phyloP scores from a whole-genome alignment of 305 asterid genomes.

The Fraxinus xanthoxyloides region DNA sequence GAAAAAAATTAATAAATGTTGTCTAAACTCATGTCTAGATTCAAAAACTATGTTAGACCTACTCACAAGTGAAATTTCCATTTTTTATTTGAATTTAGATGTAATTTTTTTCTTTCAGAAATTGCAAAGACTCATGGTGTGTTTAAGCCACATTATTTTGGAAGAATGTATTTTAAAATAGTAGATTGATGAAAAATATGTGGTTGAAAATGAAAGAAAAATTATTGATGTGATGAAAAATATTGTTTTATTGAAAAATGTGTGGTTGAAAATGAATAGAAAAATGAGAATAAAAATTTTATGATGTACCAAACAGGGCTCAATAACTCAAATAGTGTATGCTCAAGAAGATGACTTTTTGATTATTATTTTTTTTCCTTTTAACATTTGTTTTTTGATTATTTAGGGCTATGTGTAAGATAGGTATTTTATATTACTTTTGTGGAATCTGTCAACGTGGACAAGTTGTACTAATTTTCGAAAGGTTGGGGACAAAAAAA shows the following conservation, averaged over 20 bases:
- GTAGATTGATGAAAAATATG: too few species aligned
- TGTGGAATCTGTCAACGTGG: neutral
- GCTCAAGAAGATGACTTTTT: neutral
- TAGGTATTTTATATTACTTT: neutral
- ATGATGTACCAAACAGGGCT: too few species aligned
- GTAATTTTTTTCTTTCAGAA: neutral
- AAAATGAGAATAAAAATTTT: too few species aligned
- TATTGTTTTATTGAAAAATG: too few species aligned
- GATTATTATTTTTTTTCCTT: neutral
- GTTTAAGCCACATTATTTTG: too few species aligned
- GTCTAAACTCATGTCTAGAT: neutral
- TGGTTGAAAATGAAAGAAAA: too few species aligned
- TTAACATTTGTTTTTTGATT: too few species aligned
- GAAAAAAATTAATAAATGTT: too few species aligned
- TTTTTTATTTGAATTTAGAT: neutral
- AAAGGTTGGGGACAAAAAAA: neutral
- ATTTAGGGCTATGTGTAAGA: neutral
- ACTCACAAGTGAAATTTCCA: neutral
- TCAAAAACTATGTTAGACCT: neutral
- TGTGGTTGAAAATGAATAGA: too few species aligned
- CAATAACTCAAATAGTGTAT: neutral
- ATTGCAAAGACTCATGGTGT: too few species aligned
- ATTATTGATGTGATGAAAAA: too few species aligned
- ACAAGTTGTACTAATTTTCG: neutral
- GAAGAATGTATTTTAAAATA: too few species aligned